Conservation (phyloP, 2,329 filamentous ascomycete species). For the Huntiella omanensis region DNA sequence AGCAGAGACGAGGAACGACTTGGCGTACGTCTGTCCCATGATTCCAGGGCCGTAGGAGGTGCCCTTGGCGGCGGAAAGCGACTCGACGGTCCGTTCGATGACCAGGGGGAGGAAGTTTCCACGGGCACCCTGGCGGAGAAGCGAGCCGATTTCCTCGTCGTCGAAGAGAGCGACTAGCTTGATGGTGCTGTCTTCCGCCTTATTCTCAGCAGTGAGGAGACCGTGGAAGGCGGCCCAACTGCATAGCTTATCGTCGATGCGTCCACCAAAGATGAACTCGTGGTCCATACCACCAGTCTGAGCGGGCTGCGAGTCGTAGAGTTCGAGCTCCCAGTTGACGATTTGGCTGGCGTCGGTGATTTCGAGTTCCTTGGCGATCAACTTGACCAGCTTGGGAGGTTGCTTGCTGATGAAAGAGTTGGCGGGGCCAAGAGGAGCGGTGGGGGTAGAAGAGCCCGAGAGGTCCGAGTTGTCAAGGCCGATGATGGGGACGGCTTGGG, state of each 20-base stretch:
- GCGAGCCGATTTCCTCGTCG: constrained; percentile 86
- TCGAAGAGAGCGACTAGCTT: constrained; percentile 92
- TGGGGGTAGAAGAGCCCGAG: constrained; percentile 15
- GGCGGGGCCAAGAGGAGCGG: constrained; percentile 33
- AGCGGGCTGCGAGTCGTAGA: constrained; percentile 79
- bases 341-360: constrained; percentile 51
- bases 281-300: constrained; percentile 68
- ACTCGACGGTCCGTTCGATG: constrained; percentile 66
- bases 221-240: constrained; percentile 79
- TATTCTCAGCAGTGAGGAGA: constrained; percentile 48
- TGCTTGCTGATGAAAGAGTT: constrained; percentile 68
- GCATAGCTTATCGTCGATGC: constrained; percentile 95
- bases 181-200: constrained; percentile 45
- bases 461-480: constrained; percentile 60
- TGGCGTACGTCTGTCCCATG: constrained; percentile 67
- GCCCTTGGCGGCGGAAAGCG: constrained; percentile 29
- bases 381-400: constrained; percentile 64
- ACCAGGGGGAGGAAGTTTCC: constrained; percentile 73
- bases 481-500: constrained; percentile 84
- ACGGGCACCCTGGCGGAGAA: constrained; percentile 73
- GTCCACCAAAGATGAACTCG: constrained; percentile 86
- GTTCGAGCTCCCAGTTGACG: constrained; percentile 90
- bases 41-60: constrained; percentile 36
- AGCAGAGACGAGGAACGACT: constrained; percentile 78
- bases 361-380: constrained; percentile 62